Percentiles rank a stretch among this genome's conserved stretches.
These are phyloP conservation scores for Dendrobium chrysotoxum DNA, from an alignment of 106 monocot genomes.

Conservation along the genomic window DNA sequence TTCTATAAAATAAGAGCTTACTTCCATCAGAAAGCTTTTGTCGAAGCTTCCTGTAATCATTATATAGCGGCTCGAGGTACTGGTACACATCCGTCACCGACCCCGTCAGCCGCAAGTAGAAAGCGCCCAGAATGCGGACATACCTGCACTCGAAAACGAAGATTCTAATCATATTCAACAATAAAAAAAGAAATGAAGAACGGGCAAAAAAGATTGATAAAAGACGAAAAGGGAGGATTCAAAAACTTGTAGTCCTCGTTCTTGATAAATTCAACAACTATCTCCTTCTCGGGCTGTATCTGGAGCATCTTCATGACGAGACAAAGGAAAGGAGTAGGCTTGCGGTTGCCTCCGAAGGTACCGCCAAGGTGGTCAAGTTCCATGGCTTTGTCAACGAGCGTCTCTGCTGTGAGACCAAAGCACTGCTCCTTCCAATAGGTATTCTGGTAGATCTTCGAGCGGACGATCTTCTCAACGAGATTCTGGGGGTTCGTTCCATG, in stretches of 20 bases:
- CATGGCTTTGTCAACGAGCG: slow-evolving; percentile 99
- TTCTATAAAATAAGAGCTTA: slow-evolving; percentile 22
- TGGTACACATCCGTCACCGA: slow-evolving; percentile 84
- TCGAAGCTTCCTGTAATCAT: slow-evolving; percentile 84
- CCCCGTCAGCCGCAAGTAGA: slow-evolving; percentile 77
- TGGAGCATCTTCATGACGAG: slow-evolving; percentile 97
- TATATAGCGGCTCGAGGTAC: slow-evolving; percentile 89
- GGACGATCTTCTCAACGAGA: slow-evolving; percentile 90
- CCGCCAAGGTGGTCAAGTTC: slow-evolving; percentile 94
- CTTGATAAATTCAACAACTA: slow-evolving; percentile 97
- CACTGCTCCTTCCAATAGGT: slow-evolving; percentile 99
- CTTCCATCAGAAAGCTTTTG: slow-evolving; percentile 58
- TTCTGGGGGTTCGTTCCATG: slow-evolving; percentile 99
- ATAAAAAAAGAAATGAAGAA: not conserved
- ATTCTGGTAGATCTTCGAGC: slow-evolving; percentile 88
- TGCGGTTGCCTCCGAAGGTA: slow-evolving; percentile 74
- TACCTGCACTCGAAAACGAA: slow-evolving; percentile 33
- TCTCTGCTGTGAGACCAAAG: slow-evolving; percentile 96
- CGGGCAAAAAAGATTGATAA: not conserved
- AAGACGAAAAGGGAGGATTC: not conserved
- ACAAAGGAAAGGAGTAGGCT: slow-evolving; percentile 91
- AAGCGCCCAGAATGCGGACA: slow-evolving; percentile 82
- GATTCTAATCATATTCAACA: not conserved
- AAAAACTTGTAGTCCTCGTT: slow-evolving; percentile 95
- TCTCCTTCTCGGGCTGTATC: slow-evolving; percentile 99